phyloP scores from a whole-genome alignment of 2,329 filamentous ascomycete species.

The Parastagonospora avenae region DNA sequence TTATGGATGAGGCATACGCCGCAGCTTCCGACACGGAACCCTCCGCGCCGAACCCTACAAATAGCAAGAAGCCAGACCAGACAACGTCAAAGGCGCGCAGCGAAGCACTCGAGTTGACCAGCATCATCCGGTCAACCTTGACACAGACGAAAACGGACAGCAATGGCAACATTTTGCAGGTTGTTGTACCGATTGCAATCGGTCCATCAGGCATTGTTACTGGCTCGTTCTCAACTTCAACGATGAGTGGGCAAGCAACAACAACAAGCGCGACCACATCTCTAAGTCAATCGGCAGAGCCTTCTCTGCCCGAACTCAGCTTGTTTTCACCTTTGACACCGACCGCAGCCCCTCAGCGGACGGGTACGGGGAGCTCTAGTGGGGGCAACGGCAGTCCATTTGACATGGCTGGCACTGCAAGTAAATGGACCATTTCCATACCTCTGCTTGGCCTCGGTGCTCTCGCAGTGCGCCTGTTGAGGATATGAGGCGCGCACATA shows the following conservation, averaged over 20 bases:
- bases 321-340: constrained; percentile 8
- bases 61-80: constrained; percentile 4
- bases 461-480: constrained; percentile 5
- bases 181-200: constrained; percentile 29
- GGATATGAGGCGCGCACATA: background rate
- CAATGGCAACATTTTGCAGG: constrained; percentile 27
- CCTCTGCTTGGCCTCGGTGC: constrained; percentile 9
- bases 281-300: constrained; percentile 7
- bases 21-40: constrained; percentile 15
- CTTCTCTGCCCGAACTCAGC: constrained; percentile 8
- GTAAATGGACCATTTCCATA: constrained; percentile 11
- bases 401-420: constrained; percentile 29
- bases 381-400: constrained; percentile 34
- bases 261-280: constrained; percentile 3
- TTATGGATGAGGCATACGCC: constrained; percentile 25
- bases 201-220: constrained; percentile 26
- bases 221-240: constrained; percentile 26
- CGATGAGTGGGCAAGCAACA: constrained; percentile 12
- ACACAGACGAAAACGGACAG: constrained; percentile 27
- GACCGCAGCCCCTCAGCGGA: constrained; percentile 10
- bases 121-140: constrained; percentile 20
- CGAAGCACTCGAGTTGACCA: constrained; percentile 13
- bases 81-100: constrained; percentile 7
- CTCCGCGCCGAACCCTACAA: constrained; percentile 3
- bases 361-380: constrained; percentile 7